These are phyloP conservation scores for Venturiaceae sp. DNA, from an alignment of 2,329 filamentous ascomycete genomes.

Conservation along the genomic window DNA sequence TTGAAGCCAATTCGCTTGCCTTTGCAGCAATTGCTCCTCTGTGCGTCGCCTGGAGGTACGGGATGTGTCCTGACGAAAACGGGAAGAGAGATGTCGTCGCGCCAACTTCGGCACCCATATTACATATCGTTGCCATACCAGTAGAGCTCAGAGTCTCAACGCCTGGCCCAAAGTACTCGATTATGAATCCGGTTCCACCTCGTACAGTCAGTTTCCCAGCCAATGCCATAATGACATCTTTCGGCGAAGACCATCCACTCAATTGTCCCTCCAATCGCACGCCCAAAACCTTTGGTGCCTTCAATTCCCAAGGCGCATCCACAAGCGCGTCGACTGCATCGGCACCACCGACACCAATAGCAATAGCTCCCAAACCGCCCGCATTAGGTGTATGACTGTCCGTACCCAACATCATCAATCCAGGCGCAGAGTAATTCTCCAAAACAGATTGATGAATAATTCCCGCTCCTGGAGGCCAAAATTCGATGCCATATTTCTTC, in stretches of 20 bases:
- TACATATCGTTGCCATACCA: constrained; percentile 85
- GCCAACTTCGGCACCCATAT: constrained; percentile 88
- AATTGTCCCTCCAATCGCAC: constrained; percentile 77
- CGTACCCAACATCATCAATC: constrained; percentile 97
- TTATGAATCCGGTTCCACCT: constrained; percentile 82
- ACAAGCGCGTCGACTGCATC: constrained; percentile 96
- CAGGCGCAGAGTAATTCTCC: constrained; percentile 96
- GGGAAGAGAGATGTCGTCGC: constrained; percentile 96
- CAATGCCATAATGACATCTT: constrained; percentile 87
- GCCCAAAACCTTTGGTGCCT: constrained; percentile 83
- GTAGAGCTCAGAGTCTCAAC: constrained; percentile 84
- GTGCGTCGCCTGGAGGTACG: constrained; percentile 81
- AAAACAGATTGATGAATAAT: constrained; percentile 97
- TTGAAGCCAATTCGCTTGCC: constrained; percentile 51
- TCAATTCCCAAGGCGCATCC: constrained; percentile 94
- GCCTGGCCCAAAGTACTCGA: constrained; percentile 88
- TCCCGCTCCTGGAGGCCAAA: constrained; percentile 87
- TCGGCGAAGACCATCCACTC: constrained; percentile 84
- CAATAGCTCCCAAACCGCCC: constrained; percentile 86
- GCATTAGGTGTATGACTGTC: constrained; percentile 97
- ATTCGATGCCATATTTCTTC: constrained; percentile 88
- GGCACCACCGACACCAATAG: constrained; percentile 93
- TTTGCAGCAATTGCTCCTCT: constrained; percentile 57
- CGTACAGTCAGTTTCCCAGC: constrained; percentile 86
- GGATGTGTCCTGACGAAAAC: constrained; percentile 72